Evolutionary conservation across 2,329 filamentous ascomycete genomes (phyloP), one percentile per base, ranked within the genome.

Genomic region (Fusarium clavum): DNA sequence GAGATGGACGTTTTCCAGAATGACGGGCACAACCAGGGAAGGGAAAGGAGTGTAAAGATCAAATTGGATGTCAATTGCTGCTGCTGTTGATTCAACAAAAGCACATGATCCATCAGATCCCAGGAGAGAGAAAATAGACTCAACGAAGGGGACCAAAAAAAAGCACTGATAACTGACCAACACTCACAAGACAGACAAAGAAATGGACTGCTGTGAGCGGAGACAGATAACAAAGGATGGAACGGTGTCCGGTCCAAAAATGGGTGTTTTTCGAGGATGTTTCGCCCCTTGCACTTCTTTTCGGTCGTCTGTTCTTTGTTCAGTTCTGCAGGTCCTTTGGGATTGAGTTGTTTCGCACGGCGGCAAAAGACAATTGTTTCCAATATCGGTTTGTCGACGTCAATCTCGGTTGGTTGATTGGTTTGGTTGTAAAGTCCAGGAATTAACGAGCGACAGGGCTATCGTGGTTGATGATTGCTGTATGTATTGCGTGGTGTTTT

Each of bases 371-470:
- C 47, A 66, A 48, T 64, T 41, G 64, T 65, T 61, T 58, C 49
- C 60, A 44, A 27, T 40, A 32, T 24, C 40, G 57, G 52, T 71
- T 49, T 57, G 57, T 61, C 30, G 43, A 25, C 22, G 47, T 13
- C 34, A 52, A 52, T 52, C n/a, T 52, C 24, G 49, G 49, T 49
- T 43, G 64, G 32, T 52, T 52, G 34, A 54, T 44, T 34, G 34
- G 34, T 12, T 38, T 38, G 18, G 18, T 38, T 38, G 34, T 10
- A 40, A 45, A 41, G 44, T 29, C 45, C 73, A 54, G 52, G 40
- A 55, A 52, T 70, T 61, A 69, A 59, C 51, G 60, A 59, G 52
- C 48, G 68, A 52, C 65, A 62, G 65, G 62, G 61, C 54, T 67
- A 64, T 71, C 61, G 62, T 59, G 60, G 52, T 57, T 55, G 64